Base-by-base conservation (phyloP, 345 rosid genomes). In the Alliaria petiolata region DNA sequence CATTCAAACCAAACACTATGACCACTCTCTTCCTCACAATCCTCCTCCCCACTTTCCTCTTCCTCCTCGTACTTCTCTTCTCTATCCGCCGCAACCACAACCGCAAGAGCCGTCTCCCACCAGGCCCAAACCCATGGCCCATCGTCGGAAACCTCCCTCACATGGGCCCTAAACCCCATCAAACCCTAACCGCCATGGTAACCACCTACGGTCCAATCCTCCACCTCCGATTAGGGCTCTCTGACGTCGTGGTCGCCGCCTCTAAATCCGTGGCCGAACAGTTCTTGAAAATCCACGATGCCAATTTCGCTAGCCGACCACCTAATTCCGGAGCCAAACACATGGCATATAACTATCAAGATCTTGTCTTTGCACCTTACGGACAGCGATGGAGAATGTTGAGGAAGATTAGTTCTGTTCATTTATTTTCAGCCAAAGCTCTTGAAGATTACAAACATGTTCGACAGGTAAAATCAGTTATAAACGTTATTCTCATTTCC, bases 61-160 rank as follows among this genome's bases (percentile, higher is more conserved):
- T 42, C 20, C 6, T 45, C 20, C 15, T 67, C 50, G 3, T 69
- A 45, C 20, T 62, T 70, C 20, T 25, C 63, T 34, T 65, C 8
- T 56, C 69, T 26, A 13, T 34, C 60, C 52, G 66, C 42, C 74
- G 78, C 38, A 36, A 44, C 54, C 33, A 19, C 30, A 9, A 16
- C 52, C 78, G 70, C 11, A 80, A 40, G 10, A 5, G 65, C 42
- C 81, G 62, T 14, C 89, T 91, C 15, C 98, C 98, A 6, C 98
- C 98, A 0, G 98, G 98, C 0, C 98, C 97, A 0, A 83, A 31
- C 22, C 96, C 96, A 33, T 87, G 97, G 98, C 98, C 98, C 0
- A 53, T 93, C 2, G 20, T 93, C 3, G 98, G 98, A 6, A 93
- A 91, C 87, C 82, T 93, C 13, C 95, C 91, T 10, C 97, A 93